Evolutionary conservation across 352 stramenopile genomes (phyloP).

Genomic region (Pythium pectinolyticum): DNA sequence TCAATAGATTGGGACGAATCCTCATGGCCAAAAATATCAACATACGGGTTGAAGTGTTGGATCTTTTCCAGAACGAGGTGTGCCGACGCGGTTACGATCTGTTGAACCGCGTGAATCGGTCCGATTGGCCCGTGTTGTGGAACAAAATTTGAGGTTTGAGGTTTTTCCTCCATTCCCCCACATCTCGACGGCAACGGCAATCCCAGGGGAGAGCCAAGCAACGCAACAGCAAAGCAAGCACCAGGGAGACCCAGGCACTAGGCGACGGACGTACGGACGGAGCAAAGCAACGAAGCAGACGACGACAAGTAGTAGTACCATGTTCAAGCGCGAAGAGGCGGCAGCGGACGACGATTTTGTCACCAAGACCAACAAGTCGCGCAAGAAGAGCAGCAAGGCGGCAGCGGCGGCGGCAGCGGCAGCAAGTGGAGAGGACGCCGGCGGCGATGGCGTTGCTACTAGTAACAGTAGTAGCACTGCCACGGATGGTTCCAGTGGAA

Average conservation of each 20-base stretch:
- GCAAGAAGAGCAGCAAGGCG: constrained; percentile 51
- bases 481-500: too few species aligned
- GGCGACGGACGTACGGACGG: background rate
- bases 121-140: background rate
- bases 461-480: background rate
- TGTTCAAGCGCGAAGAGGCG: constrained; percentile 40
- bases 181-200: constrained; percentile 3
- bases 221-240: constrained; percentile 1
- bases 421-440: constrained; percentile 10
- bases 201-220: constrained; percentile 3
- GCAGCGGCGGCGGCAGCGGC: constrained; percentile 11
- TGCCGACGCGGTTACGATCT: background rate
- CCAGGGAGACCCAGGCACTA: background rate
- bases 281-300: background rate
- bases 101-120: constrained; percentile 1
- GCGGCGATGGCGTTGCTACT: background rate
- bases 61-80: too few species aligned
- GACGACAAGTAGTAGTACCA: background rate
- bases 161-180: background rate
- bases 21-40: too few species aligned
- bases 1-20: too few species aligned
- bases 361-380: constrained; percentile 72
- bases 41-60: too few species aligned
- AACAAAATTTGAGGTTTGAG: background rate
- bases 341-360: constrained; percentile 63